These are phyloP conservation scores for Willaertia magna DNA, from an alignment of 208 protist species.

Conservation along the genomic window DNA sequence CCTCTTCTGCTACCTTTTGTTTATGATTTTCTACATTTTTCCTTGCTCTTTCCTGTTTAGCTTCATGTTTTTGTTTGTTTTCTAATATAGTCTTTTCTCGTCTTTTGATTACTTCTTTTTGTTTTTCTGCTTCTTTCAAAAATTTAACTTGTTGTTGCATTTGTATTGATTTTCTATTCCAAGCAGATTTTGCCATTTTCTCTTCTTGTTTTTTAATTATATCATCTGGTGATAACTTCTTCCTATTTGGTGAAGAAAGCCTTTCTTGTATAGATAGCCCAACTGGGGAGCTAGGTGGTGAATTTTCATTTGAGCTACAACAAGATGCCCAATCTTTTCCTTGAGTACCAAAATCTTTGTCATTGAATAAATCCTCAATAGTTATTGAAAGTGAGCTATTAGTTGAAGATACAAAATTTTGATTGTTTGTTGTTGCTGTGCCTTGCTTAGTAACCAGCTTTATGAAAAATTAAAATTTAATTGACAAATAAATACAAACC, in stretches of 20 bases:
- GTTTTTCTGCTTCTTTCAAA: conserved; percentile 12
- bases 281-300: not conserved
- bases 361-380: not conserved
- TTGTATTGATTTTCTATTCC: conserved; percentile 11
- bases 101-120: conserved; percentile 9
- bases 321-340: not conserved
- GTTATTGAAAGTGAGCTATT: too few species aligned
- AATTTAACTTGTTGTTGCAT: conserved; percentile 11
- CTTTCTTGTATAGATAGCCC: not conserved
- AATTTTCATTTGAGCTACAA: not conserved
- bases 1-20: conserved; percentile 4
- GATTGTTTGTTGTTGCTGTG: too few species aligned
- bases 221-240: not conserved
- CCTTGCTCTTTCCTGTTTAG: conserved; percentile 4
- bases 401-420: too few species aligned
- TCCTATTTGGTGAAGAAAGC: not conserved
- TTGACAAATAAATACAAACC: too few species aligned
- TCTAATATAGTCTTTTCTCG: not conserved
- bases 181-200: not conserved
- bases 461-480: too few species aligned
- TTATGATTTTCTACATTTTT: conserved; percentile 7
- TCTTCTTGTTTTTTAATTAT: conserved; percentile 4
- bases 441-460: too few species aligned
- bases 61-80: not conserved
- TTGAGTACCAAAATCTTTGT: not conserved